A percentile compares a stretch with the other conserved stretches of the same genome.
Evolutionary conservation across 768 basidiomycete genomes (phyloP).

Genomic region (Cystobasidiopsis lactophilus): DNA sequence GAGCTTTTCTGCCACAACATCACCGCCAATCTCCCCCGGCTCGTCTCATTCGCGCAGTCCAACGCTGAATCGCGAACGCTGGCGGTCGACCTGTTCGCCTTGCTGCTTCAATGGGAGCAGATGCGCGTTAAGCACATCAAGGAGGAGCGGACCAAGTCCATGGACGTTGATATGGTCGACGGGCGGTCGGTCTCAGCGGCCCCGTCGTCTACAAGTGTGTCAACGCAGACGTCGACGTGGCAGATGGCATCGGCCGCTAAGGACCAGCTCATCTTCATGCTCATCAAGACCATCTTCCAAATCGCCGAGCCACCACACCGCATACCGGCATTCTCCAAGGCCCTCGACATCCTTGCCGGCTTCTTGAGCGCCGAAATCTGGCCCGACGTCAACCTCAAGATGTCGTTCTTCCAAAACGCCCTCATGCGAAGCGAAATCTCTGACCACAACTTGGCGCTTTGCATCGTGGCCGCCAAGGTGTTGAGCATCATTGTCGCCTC

Average conservation of each 20-base stretch:
- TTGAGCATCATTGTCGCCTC: conserved; percentile 64
- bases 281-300: no score
- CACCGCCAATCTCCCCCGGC: conserved; percentile 64
- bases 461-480: conserved; percentile 65
- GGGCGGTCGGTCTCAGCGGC: conserved; percentile 4
- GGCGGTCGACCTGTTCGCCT: conserved; percentile 72
- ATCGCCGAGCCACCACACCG: no score
- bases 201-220: conserved; percentile 5
- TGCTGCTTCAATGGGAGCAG: conserved; percentile 77
- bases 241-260: no score
- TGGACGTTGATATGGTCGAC: conserved; percentile 33
- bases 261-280: no score
- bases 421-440: conserved; percentile 55
- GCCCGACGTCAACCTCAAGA: conserved; percentile 74
- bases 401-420: conserved; percentile 66
- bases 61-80: conserved; percentile 60
- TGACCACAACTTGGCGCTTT: conserved; percentile 43
- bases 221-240: neutral
- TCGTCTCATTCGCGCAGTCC: conserved; percentile 51
- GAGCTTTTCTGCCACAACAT: conserved; percentile 83
- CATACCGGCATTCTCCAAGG: no score
- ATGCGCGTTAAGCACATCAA: conserved; percentile 21
- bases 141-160: conserved; percentile 19
- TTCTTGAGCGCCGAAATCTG: conserved; percentile 68
- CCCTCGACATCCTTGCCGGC: conserved; percentile 36